Evolutionary conservation across 805 yeast species (phyloP).

Genomic region (Yamadazyma philogaea): DNA sequence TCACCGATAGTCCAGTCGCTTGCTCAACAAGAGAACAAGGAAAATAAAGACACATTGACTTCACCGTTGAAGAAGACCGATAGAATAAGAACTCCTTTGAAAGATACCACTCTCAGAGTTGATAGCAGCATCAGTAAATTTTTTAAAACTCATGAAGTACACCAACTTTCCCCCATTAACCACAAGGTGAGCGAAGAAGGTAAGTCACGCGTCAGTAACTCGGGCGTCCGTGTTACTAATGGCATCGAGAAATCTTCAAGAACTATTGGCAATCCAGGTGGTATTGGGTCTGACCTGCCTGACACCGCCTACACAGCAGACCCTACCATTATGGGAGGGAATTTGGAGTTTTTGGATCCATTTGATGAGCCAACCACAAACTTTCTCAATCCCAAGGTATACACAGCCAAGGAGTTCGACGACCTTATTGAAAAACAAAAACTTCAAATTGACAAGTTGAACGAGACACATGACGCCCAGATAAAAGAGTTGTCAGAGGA

Average conservation of each 20-base stretch:
- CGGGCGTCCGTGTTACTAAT: neutral
- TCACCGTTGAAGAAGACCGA: constrained; percentile 8
- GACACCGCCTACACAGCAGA: neutral
- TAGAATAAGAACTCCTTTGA: constrained; percentile 5
- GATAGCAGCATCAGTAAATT: constrained; percentile 8
- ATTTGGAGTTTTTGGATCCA: neutral
- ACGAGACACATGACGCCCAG: constrained; percentile 1
- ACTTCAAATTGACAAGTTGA: neutral
- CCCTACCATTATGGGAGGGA: neutral
- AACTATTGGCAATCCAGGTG: neutral
- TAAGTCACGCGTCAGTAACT: neutral
- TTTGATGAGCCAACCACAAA: constrained; percentile 9
- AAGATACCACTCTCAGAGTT: constrained; percentile 1
- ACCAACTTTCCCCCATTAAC: constrained; percentile 1
- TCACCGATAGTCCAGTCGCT: constrained; percentile 3
- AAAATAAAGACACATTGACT: constrained; percentile 6
- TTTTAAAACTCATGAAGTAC: constrained; percentile 5
- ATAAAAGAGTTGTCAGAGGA: neutral
- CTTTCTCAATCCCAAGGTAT: constrained; percentile 8
- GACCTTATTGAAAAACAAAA: neutral
- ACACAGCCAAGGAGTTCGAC: constrained; percentile 9
- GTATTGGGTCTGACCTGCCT: neutral
- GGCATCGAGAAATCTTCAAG: neutral
- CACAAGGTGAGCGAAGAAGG: neutral
- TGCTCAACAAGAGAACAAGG: constrained; percentile 6